Evolutionary conservation across 2,329 filamentous ascomycete species (phyloP), one percentile per base, ranked within the genome.

Genomic region (Trichoderma citrinoviride): DNA sequence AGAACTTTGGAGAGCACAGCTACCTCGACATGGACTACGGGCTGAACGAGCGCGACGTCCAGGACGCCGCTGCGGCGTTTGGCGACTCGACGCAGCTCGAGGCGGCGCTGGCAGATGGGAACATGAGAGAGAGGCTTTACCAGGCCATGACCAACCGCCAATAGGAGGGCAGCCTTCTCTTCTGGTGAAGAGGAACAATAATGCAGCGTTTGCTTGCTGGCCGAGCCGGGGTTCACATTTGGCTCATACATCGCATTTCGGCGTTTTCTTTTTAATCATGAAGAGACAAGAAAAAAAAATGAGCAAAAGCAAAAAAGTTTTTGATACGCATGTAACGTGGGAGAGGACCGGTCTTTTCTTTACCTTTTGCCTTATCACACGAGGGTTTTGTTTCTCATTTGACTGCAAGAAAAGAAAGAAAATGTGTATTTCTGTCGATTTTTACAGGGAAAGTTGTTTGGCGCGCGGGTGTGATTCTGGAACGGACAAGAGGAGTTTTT

Each of bases 11-110:
- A 5, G 68, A 69, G 27, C 69, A 70, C 41, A 70, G 61, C 53
- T 73, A 73, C 15, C 61, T 73, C 21, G 65, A 70, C 41, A 71
- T 74, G 64, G 70, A 73, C 41, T 72, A 72, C 33, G 67, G 68
- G 14, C 62, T 70, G 7, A 70, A 68, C 14, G 67, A 69, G 17
- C 64, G 68, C 14, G 67, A 68, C 47, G 67, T 69, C 5, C 68
- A 68, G 47, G 67, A 69, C 43, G 64, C 67, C 23, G 66, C 68
- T 2, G 67, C 57, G 12, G 67, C 67, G 19, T 70, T 72, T 37
- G 57, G 66, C 41, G 68, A 67, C 23, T 64, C 67, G 17, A 66
- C 68, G n/a, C 69, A 69, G 33, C 67, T 73, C 23, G 67, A 70
- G 19, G 69, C 65, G 14, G 62, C 68, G 10, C 46, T 72, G n/a